These are phyloP conservation scores for Furcasterigmium furcatum DNA, from an alignment of 2,329 filamentous ascomycete genomes.

Conservation along the genomic window DNA sequence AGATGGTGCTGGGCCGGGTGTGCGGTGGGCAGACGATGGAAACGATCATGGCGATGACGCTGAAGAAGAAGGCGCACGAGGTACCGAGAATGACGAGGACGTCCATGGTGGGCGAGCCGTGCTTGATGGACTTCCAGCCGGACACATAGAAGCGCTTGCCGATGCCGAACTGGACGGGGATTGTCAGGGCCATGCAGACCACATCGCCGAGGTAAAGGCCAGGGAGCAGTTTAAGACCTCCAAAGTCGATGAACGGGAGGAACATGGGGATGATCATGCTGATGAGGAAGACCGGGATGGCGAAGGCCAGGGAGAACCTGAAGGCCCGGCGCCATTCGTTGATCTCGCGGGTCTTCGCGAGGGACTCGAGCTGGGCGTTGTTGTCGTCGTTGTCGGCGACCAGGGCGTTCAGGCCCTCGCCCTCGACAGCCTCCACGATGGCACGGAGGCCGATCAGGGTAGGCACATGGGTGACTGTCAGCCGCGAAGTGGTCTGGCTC, in stretches of 20 bases:
- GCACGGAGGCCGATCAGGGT: slow-evolving; percentile 72
- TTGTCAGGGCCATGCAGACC: slow-evolving; percentile 76
- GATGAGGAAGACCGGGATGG: slow-evolving; percentile 85
- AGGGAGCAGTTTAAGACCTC: slow-evolving; percentile 59
- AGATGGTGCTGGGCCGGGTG: slow-evolving; percentile 79
- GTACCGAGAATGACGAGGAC: slow-evolving; percentile 92
- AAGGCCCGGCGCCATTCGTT: slow-evolving; percentile 88
- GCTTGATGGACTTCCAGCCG: slow-evolving; percentile 89
- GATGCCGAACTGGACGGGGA: slow-evolving; percentile 95
- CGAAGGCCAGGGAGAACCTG: slow-evolving; percentile 72
- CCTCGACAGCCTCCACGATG: slow-evolving; percentile 79
- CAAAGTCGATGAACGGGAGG: slow-evolving; percentile 73
- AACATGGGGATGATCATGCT: slow-evolving; percentile 95
- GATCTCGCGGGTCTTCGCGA: slow-evolving; percentile 95
- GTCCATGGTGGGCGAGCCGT: slow-evolving; percentile 94
- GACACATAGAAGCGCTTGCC: slow-evolving; percentile 91
- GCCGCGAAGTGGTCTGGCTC: slow-evolving; percentile 68
- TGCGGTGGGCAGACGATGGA: slow-evolving; percentile 75
- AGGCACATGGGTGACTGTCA: slow-evolving; percentile 71
- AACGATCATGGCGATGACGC: slow-evolving; percentile 79
- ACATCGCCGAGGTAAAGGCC: slow-evolving; percentile 89
- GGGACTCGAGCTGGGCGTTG: slow-evolving; percentile 90
- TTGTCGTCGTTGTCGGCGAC: slow-evolving; percentile 92
- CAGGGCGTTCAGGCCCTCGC: slow-evolving; percentile 82
- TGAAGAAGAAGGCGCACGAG: slow-evolving; percentile 95